phyloP scores from a whole-genome alignment of 2,329 filamentous ascomycete species.

The Aspergillus sclerotialis region DNA sequence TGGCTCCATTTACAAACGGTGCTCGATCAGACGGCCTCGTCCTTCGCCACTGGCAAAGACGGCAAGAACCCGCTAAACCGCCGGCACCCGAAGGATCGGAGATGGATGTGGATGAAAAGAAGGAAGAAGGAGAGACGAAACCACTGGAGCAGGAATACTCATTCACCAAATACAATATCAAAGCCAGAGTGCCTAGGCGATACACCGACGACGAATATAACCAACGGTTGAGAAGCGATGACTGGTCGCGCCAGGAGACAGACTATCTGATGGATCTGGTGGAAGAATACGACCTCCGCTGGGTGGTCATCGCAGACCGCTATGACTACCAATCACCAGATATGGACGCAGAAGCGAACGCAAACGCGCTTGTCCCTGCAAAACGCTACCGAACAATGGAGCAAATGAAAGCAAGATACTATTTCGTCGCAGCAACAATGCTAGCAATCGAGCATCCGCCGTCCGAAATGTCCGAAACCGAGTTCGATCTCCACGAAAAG shows the following conservation, averaged over 20 bases:
- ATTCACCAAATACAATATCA: constrained; percentile 85
- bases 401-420: constrained; percentile 86
- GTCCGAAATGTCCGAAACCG: constrained; percentile 77
- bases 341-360: constrained; percentile 19
- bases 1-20: constrained; percentile 67
- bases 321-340: constrained; percentile 59
- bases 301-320: constrained; percentile 85
- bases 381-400: constrained; percentile 65
- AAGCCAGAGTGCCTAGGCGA: constrained; percentile 62
- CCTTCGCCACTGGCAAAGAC: constrained; percentile 74
- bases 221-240: constrained; percentile 60
- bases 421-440: constrained; percentile 74
- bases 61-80: constrained; percentile 41
- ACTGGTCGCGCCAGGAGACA: constrained; percentile 91
- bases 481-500: constrained; percentile 75
- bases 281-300: constrained; percentile 76
- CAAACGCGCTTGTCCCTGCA: constrained; percentile 28
- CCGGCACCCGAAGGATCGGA: constrained; percentile 29
- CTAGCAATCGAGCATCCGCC: constrained; percentile 73
- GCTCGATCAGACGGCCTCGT: constrained; percentile 66
- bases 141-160: constrained; percentile 42
- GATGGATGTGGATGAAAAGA: constrained; percentile 33
- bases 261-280: constrained; percentile 77
- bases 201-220: constrained; percentile 88
- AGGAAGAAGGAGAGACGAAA: constrained; percentile 28